Base-by-base conservation (phyloP, 805 yeast species). In the Suhomyces faveliae region DNA sequence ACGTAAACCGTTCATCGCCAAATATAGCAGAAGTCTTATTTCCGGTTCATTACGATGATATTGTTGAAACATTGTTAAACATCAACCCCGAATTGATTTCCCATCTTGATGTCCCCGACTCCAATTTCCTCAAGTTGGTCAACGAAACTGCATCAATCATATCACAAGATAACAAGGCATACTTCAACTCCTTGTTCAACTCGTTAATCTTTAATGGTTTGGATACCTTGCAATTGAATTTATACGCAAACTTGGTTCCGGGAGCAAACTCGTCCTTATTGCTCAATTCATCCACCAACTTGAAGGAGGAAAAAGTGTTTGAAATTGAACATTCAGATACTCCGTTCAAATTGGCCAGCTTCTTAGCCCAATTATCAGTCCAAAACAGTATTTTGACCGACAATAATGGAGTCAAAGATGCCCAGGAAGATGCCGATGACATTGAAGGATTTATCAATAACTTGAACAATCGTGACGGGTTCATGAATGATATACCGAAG, bases 331-430 rank as follows among this genome's bases (percentile, higher is more conserved):
- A 45, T 10, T 24, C 45, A 8, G 51, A 47, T 27, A 56, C 54
- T 42, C 48, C 53, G 1, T 57, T 82, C 79, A 69, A 68, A 49
- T 73, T 89, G 46, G 96, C 96, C 1, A 79, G 81, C 22, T 73
- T 85, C 35, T 70, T 89, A 50, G 92, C 92, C 1, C 81, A 78
- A 42, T 73, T 85, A 30, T 78, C 89, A 1, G 78, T 82, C 46
- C 91, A 85, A 59, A 79, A 87, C 30, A 79, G 73, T 40, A 72
- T 74, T 12, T 68, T 85, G 59, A 57, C 61, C 47, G 76, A 77
- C 40, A 77, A 73, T 42, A 77, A 76, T 41, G 64, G 68, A 45
- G 66, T 52, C 22, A 53, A 54, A 20, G 52, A 53, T 9, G 53
- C 51, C 19, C 49, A 53, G 5, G 45, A 40, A 17, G 56, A 47